Base-by-base conservation (phyloP, 164 flowering plant species). In the Vitis amurensis region DNA sequence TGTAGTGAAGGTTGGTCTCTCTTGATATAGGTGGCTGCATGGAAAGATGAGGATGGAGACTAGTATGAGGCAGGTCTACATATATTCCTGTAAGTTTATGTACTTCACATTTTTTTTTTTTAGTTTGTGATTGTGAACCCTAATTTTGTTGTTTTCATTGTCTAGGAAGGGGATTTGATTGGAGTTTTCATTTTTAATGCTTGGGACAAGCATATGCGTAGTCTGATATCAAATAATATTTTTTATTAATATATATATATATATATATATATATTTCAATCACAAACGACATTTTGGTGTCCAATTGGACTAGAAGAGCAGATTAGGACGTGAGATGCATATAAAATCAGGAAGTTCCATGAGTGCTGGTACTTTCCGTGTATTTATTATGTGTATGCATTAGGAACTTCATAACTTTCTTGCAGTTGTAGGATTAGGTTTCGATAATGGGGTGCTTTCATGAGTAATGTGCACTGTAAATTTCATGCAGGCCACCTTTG, bases 261-360 rank as follows among this genome's bases (percentile, higher is more conserved):
- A 31, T 19, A 19, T 19, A 19, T 19, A 19, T 19, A 19, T 31
- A 31, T 31, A 2, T 31, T 31, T 31, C 37, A 31, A 5, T 31
- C 37, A 31, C 4, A 31, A 5, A 31, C 37, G 6, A 31, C 37
- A 31, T 31, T 31, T 5, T 31, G 37, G 37, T 31, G 93, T 69
- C 99, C 99, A 30, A 96, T 96, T 79, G 99, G 99, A 79, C 75
- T 96, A 50, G 99, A 96, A 77, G 99, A 96, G 77, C 99, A 96
- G 80, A 96, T 96, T 65, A 91, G 89, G 88, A 92, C 87, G 79
- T 96, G 99, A 98, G 98, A 96, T 86, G 91, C 88, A 2, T 98
- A 96, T 74, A 96, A 92, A 83, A 92, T 96, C 62, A 88, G 89
- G 80, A 91, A 85, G 70, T 96, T 96, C 73, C 99, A 96, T 76